Evolutionary conservation across 148 eudicot genomes (phyloP), one percentile per base, ranked within the genome.

Genomic region (Heliosperma pusillum): DNA sequence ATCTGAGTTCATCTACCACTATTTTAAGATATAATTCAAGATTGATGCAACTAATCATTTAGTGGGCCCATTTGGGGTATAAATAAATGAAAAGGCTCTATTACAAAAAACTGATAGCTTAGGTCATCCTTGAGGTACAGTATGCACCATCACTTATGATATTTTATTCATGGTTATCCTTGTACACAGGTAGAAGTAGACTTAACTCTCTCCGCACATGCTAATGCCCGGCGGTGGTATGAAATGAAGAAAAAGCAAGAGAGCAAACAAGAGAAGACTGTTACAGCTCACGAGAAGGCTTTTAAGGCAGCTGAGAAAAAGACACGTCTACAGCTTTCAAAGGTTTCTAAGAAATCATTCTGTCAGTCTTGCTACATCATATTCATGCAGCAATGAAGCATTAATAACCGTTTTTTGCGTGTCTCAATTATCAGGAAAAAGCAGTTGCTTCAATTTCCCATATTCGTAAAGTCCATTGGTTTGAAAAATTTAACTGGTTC

Each of bases 391-490:
- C 17, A 42, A 56, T 26, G 59, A 26, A 58, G 16, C 10, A 19
- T 19, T 44, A 50, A 19, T 30, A 22, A 56, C 59, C 47, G 13
- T 20, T 47, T 68, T 42, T 66, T n/a, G n/a, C n/a, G 53, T 42
- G 59, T 57, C 44, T 81, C 21, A 22, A 79, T 79, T 72, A 74
- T 55, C 90, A 95, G 98, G 98, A 95, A 87, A 95, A 95, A 82
- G 62, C 93, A 13, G 98, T 92, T 76, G 97, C 97, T 84, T 84
- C 89, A 69, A 95, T 95, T 80, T 81, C 97, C 78, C 98, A 95
- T 83, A 90, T 95, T 86, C 98, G 98, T 19, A 95, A 95, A 83
- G 98, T 95, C 72, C 98, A 90, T 84, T 95, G 98, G 98, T 95
- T 95, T 85, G 98, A 95, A 85, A 95, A 95, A 80, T 95, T 95